These are phyloP conservation scores for Cutaneotrichosporon curvatum DNA, from an alignment of 1,284 basidiomycete species.

Conservation along the genomic window DNA sequence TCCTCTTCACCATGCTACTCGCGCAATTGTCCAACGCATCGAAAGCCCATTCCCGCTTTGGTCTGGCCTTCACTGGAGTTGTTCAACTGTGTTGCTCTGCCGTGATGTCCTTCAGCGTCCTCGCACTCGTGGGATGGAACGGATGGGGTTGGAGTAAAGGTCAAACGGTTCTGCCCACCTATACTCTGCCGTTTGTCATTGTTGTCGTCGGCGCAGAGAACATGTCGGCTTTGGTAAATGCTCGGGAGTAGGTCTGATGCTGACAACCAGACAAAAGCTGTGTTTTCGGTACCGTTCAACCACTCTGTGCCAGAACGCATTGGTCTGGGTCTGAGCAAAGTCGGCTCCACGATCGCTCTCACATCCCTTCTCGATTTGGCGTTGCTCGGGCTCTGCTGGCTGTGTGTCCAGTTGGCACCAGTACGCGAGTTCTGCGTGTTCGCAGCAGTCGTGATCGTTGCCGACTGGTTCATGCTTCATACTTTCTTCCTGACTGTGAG, in stretches of 20 bases:
- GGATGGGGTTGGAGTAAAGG: constrained; percentile 31
- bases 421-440: constrained; percentile 91
- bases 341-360: constrained; percentile 82
- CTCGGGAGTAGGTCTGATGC: not conserved
- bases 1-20: constrained; percentile 70
- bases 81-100: constrained; percentile 87
- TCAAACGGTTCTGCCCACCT: constrained; percentile 45
- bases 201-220: constrained; percentile 95
- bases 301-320: constrained; percentile 88
- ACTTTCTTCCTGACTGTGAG: constrained; percentile 52
- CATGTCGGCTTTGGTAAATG: constrained; percentile 82
- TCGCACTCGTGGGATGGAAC: constrained; percentile 42
- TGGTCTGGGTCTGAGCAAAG: constrained; percentile 76
- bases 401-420: constrained; percentile 64
- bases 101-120: constrained; percentile 80
- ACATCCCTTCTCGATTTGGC: constrained; percentile 83
- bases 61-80: constrained; percentile 85
- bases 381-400: constrained; percentile 70
- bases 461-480: constrained; percentile 73
- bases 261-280: constrained; percentile 65
- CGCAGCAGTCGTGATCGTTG: constrained; percentile 85
- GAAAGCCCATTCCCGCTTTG: constrained; percentile 81
- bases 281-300: constrained; percentile 79
- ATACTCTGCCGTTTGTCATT: constrained; percentile 83
- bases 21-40: constrained; percentile 70